Base-by-base conservation (phyloP, 805 yeast species). In the Nakazawaea anatomiae region DNA sequence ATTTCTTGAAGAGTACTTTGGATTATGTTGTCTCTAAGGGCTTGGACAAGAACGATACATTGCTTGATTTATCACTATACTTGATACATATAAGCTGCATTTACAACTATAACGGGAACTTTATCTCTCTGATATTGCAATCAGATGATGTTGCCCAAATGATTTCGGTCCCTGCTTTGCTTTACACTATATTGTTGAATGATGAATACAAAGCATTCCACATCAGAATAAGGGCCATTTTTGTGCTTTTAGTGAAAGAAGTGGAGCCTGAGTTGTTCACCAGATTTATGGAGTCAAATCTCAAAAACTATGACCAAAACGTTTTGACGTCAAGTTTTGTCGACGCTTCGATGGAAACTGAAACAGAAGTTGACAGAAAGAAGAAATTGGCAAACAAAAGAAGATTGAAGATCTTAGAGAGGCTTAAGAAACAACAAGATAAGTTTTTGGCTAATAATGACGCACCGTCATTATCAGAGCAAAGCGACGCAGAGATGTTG, bases 371-470 rank as follows among this genome's bases (percentile, higher is more conserved):
- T 31, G 85, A 80, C 38, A 73, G 73, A 52, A 89, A 85, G 69
- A 87, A 85, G 64, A 71, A 77, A 40, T 57, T 78, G 6, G 97
- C 96, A 0, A 80, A 80, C 57, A 83, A 77, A 53, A 80, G 91
- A 56, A 85, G 82, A 57, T 78, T 76, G 1, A 85, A 82, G 57
- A 74, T 91, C 34, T 65, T 92, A 76, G 92, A 86, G 1, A 88
- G 85, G 52, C 79, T 92, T 61, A 87, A 85, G 56, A 80, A 78
- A 55, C 95, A 89, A 58, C 98, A 92, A 62, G 73, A 79, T 39
- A 77, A 74, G 68, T 94, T 92, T 67, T 79, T 86, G 14, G 55
- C 48, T 1, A 44, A 43, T 12, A 50, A 52, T 9, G 49, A 46
- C 7, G 4, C 40, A 31, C 25, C 36, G 4, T 14, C 7, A 7